A percentile compares a stretch with the other conserved stretches of the same genome.
These are phyloP conservation scores for Manihot esculenta DNA, from an alignment of 441 rosid genomes.

Conservation along the genomic window DNA sequence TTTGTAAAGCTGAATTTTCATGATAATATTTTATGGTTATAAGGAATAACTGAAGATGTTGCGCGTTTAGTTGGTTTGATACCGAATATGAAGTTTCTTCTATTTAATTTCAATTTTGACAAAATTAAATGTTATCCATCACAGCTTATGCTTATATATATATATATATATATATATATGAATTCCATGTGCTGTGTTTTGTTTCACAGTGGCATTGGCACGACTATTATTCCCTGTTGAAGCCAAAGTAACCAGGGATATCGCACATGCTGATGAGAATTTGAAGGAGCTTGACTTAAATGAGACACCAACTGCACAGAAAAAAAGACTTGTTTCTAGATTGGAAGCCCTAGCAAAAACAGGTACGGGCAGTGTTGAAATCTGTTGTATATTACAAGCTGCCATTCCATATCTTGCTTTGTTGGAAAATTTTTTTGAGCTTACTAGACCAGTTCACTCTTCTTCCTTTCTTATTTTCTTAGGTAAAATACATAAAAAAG, in stretches of 20 bases:
- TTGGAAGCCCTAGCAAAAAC: constrained; percentile 88
- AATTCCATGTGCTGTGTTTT: too few relatives aligned
- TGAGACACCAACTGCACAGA: constrained; percentile 75
- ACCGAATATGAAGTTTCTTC: neutral
- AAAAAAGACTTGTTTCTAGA: constrained; percentile 60
- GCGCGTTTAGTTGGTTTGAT: neutral
- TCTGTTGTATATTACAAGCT: constrained; percentile 10
- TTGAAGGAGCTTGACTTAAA: constrained; percentile 80
- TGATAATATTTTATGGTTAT: neutral
- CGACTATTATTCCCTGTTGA: constrained; percentile 76
- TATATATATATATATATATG: too few relatives aligned
- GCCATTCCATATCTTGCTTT: neutral
- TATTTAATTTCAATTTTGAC: constrained; percentile 3
- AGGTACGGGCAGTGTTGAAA: constrained; percentile 40
- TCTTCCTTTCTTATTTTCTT: too few relatives aligned
- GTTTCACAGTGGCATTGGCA: constrained; percentile 76
- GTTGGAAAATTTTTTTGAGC: too few relatives aligned
- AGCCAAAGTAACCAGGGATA: constrained; percentile 90
- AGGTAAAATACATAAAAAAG: too few relatives aligned
- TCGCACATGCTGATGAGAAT: constrained; percentile 70
- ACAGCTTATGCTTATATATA: neutral
- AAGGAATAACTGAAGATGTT: neutral
- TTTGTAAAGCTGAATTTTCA: too few relatives aligned
- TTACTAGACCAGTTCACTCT: too few relatives aligned
- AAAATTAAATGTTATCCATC: neutral